Evolutionary conservation across 2,329 filamentous ascomycete species (phyloP).

Genomic region (Colletotrichum limetticola): DNA sequence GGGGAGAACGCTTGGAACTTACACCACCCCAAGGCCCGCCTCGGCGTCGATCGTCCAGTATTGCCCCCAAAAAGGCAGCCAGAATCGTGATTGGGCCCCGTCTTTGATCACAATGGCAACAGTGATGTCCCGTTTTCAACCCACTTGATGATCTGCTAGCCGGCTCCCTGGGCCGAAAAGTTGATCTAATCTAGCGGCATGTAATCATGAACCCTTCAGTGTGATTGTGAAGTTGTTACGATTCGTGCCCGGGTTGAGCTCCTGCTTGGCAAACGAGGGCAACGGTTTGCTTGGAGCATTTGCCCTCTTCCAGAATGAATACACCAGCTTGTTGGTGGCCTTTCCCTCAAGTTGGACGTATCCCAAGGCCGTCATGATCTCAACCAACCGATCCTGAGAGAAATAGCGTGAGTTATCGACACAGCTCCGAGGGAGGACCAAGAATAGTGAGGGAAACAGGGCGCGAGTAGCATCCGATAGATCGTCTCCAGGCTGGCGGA

Average conservation of each 20-base stretch:
- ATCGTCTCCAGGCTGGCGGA: slow-evolving; percentile 53
- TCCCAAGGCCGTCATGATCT: slow-evolving; percentile 82
- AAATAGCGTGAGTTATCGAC: slow-evolving; percentile 92
- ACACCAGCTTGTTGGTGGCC: slow-evolving; percentile 84
- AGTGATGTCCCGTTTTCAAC: not conserved
- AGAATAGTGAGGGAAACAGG: slow-evolving; percentile 78
- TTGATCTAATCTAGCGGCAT: not conserved
- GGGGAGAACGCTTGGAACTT: slow-evolving; percentile 1
- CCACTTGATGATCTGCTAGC: not conserved
- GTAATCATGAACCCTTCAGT: slow-evolving; percentile 55
- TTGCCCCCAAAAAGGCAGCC: slow-evolving; percentile 4
- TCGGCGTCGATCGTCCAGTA: not conserved
- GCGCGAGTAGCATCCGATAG: slow-evolving; percentile 38
- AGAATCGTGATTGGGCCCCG: not conserved
- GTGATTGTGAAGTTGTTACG: slow-evolving; percentile 94
- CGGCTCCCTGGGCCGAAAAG: not conserved
- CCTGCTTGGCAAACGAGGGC: slow-evolving; percentile 73
- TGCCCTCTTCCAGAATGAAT: slow-evolving; percentile 81
- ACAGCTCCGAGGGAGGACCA: slow-evolving; percentile 90
- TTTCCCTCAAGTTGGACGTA: slow-evolving; percentile 76
- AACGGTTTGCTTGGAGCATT: slow-evolving; percentile 31
- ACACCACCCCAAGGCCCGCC: not conserved
- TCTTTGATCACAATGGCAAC: not conserved
- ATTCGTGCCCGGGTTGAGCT: slow-evolving; percentile 77
- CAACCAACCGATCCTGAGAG: slow-evolving; percentile 73